A percentile compares a stretch with the other conserved stretches of the same genome.
Evolutionary conservation across 2,329 filamentous ascomycete species (phyloP).

Genomic region (Alternaria conjuncta): DNA sequence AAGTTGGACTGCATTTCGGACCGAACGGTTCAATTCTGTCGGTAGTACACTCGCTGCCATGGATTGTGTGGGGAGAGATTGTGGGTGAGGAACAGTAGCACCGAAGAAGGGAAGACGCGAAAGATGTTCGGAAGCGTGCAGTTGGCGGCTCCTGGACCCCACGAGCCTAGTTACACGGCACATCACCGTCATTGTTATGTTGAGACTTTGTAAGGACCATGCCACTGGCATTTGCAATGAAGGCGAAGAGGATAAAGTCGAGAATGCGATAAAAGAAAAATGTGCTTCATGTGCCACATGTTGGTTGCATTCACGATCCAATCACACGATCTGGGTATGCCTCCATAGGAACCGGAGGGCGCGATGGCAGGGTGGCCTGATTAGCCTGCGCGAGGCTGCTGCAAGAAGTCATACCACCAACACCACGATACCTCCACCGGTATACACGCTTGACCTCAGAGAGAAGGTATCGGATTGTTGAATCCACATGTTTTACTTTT

Average conservation of each 20-base stretch:
- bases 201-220: background rate
- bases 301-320: background rate
- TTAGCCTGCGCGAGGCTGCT: background rate
- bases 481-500: background rate
- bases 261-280: background rate
- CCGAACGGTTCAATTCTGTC: conserved; percentile 8
- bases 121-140: conserved; percentile 1
- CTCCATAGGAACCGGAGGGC: background rate
- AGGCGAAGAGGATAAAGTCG: background rate
- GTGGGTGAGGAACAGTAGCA: conserved; percentile 5
- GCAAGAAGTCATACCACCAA: background rate
- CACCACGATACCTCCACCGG: background rate
- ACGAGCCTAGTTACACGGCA: background rate
- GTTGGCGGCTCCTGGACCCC: conserved; percentile 5
- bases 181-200: background rate
- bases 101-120: conserved; percentile 7
- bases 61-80: conserved; percentile 5
- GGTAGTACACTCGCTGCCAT: conserved; percentile 10
- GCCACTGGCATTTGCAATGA: background rate
- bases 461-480: background rate
- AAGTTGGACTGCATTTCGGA: conserved; percentile 17
- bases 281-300: background rate
- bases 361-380: background rate
- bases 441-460: background rate
- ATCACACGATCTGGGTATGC: background rate